phyloP scores from a whole-genome alignment of 1,284 basidiomycete species.

The Trametes hirsuta region DNA sequence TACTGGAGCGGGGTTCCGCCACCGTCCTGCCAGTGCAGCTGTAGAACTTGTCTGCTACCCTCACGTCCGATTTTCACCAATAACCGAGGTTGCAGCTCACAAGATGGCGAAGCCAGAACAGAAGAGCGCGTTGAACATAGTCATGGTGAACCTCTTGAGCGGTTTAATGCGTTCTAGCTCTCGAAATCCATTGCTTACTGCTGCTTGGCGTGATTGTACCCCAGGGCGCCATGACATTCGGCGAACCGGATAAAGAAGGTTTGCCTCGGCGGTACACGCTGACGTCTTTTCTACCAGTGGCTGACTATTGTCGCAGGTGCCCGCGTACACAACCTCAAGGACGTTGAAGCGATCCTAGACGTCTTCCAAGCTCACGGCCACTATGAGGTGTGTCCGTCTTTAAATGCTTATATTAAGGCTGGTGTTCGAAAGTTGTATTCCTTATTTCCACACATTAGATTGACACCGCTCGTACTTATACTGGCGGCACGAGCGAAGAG shows the following conservation, averaged over 20 bases:
- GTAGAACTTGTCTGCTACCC: no score
- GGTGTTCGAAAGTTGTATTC: no score
- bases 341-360: constrained; percentile 56
- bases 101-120: constrained; percentile 29
- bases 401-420: not conserved
- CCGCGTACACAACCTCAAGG: constrained; percentile 54
- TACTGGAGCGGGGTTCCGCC: no score
- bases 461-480: constrained; percentile 55
- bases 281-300: not conserved
- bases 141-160: constrained; percentile 38
- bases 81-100: no score
- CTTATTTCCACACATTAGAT: not conserved
- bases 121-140: constrained; percentile 45
- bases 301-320: constrained; percentile 31
- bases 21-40: no score
- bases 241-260: constrained; percentile 30
- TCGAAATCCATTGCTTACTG: no score
- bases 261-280: not conserved
- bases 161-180: not conserved
- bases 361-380: constrained; percentile 63
- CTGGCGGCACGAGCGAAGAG: constrained; percentile 53
- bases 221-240: constrained; percentile 40
- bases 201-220: not conserved
- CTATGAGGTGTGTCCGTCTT: constrained; percentile 40
- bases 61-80: no score